Percentiles rank a stretch among this genome's conserved stretches.
phyloP scores from a whole-genome alignment of 768 basidiomycete species.

The Sporobolomyces phaffii region DNA sequence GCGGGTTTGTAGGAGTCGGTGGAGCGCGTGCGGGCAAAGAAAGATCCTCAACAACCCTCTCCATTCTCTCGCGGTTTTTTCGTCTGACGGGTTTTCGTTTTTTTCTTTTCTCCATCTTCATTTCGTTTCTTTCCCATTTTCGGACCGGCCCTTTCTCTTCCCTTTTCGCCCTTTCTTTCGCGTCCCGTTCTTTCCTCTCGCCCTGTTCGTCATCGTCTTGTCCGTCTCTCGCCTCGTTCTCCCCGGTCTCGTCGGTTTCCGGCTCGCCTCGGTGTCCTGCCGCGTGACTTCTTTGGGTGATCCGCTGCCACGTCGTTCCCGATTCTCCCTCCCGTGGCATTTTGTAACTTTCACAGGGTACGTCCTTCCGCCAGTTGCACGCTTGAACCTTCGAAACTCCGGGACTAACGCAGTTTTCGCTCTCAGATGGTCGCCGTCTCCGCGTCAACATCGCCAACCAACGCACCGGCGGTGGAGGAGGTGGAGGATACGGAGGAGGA shows the following conservation, averaged over 20 bases:
- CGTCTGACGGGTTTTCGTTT: slow-evolving; percentile 14
- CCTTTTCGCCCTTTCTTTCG: too few species aligned
- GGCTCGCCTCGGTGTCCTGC: not conserved
- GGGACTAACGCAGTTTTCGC: not conserved
- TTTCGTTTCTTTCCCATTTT: not conserved
- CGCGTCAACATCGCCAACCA: slow-evolving; percentile 64
- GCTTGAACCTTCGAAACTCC: not conserved
- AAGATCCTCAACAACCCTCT: not conserved
- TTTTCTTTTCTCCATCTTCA: not conserved
- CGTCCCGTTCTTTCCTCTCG: not conserved
- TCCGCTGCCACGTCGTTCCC: not conserved
- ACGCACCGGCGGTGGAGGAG: slow-evolving; percentile 38
- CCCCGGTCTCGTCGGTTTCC: not conserved
- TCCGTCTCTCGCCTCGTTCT: not conserved
- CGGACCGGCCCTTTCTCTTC: not conserved
- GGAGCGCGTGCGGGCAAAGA: not conserved
- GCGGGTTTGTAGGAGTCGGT: not conserved
- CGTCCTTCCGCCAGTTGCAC: not conserved
- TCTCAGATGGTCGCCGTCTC: slow-evolving; percentile 72
- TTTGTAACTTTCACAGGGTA: not conserved
- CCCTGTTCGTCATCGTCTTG: not conserved
- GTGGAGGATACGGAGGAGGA: slow-evolving; percentile 39
- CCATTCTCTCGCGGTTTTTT: not conserved
- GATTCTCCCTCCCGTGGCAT: not conserved
- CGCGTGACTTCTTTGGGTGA: not conserved